These are phyloP conservation scores for Penicillium pulvis DNA, from an alignment of 495 filamentous ascomycete genomes.

Conservation along the genomic window DNA sequence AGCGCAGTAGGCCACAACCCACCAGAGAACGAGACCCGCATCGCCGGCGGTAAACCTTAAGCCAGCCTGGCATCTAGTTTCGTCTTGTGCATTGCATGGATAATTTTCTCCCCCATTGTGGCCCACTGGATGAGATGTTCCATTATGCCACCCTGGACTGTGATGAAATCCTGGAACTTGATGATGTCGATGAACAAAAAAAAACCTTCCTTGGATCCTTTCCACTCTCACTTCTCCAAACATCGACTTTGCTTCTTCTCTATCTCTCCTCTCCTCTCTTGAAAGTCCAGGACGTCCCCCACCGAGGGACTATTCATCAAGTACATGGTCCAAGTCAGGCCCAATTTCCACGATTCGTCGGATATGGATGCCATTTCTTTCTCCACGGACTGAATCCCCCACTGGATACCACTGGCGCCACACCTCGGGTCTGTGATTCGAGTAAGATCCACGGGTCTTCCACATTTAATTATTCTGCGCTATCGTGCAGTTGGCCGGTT, in stretches of 20 bases:
- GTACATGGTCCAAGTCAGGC: constrained; percentile 13
- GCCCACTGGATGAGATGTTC: constrained; percentile 20
- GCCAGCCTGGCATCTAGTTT: constrained; percentile 9
- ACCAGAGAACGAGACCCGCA: constrained; percentile 45
- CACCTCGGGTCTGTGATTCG: constrained; percentile 1
- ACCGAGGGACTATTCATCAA: constrained; percentile 16
- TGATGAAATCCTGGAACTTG: constrained; percentile 24
- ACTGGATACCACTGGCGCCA: constrained; percentile 15
- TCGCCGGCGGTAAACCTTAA: constrained; percentile 39
- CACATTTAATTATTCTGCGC: constrained; percentile 24
- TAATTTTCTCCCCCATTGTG: constrained; percentile 17
- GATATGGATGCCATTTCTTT: constrained; percentile 20
- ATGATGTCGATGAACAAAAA: constrained; percentile 24
- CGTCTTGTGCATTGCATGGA: constrained; percentile 20
- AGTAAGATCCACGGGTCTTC: constrained; percentile 16
- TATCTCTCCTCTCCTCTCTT: constrained; percentile 4
- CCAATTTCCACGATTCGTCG: constrained; percentile 15
- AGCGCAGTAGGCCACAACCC: constrained; percentile 48
- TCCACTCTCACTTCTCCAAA: constrained; percentile 7
- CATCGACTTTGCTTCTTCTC: constrained; percentile 1
- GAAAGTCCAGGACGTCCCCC: constrained; percentile 14
- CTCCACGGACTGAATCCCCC: constrained; percentile 16
- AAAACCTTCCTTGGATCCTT: constrained; percentile 16
- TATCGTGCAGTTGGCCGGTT: constrained; percentile 33
- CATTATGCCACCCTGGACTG: constrained; percentile 22